These are phyloP conservation scores for Wickerhamomyces queroliae DNA, from an alignment of 805 yeast genomes.

Conservation along the genomic window DNA sequence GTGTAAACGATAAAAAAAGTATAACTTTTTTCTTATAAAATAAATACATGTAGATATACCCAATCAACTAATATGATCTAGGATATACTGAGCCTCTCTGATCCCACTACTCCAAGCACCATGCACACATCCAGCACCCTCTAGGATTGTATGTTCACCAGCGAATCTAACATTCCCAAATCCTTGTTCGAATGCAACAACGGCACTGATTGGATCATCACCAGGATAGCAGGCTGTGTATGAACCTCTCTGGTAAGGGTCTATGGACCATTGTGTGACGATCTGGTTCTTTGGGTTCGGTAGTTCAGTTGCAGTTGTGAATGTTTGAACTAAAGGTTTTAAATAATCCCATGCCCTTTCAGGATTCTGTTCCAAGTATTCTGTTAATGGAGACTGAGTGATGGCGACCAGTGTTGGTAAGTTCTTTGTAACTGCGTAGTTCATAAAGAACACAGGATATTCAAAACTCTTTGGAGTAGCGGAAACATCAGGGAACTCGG, in stretches of 20 bases:
- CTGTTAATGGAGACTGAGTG: slow-evolving; percentile 70
- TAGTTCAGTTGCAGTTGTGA: slow-evolving; percentile 13
- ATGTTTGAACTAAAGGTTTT: slow-evolving; percentile 33
- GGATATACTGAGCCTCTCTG: slow-evolving; percentile 43
- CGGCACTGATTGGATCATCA: slow-evolving; percentile 61
- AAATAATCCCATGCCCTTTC: slow-evolving; percentile 50
- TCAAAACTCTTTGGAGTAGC: slow-evolving; percentile 40
- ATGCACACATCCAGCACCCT: slow-evolving; percentile 89
- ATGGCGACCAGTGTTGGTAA: slow-evolving; percentile 57
- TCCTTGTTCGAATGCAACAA: slow-evolving; percentile 57
- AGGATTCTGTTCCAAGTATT: slow-evolving; percentile 45
- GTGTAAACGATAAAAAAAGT: no score
- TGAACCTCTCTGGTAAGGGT: slow-evolving; percentile 77
- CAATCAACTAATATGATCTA: no score
- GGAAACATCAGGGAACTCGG: background rate
- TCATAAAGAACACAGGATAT: slow-evolving; percentile 58
- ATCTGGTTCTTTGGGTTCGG: slow-evolving; percentile 38
- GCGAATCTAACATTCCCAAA: slow-evolving; percentile 68
- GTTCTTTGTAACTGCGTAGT: slow-evolving; percentile 42
- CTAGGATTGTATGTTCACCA: slow-evolving; percentile 83
- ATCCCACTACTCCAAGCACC: slow-evolving; percentile 82
- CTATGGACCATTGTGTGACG: slow-evolving; percentile 71
- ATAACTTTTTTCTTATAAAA: no score
- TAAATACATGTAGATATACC: no score
- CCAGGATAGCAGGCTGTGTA: slow-evolving; percentile 67